A percentile compares a stretch with the other conserved stretches of the same genome.
These are phyloP conservation scores for Eucalyptus urophylla DNA, from an alignment of 345 rosid genomes.

Conservation along the genomic window DNA sequence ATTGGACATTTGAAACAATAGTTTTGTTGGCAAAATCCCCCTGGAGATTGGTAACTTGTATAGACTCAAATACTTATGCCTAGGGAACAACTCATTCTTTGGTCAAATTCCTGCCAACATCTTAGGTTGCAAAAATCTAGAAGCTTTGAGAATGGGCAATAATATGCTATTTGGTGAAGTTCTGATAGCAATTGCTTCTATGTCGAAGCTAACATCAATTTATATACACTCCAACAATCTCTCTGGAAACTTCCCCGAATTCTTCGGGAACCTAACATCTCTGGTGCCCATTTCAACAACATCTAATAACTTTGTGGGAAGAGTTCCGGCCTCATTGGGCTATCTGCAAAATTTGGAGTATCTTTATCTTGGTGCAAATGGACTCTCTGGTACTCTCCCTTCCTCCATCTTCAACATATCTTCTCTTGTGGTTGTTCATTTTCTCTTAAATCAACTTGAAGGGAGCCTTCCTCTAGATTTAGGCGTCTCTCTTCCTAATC, in stretches of 20 bases:
- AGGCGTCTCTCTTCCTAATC: background rate
- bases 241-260: background rate
- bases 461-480: conserved; percentile 3
- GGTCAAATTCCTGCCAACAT: too few relatives aligned
- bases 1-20: too few relatives aligned
- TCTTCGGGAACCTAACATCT: background rate
- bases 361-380: background rate
- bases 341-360: background rate
- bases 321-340: background rate
- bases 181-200: too few relatives aligned
- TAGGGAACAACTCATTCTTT: too few relatives aligned
- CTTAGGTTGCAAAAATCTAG: too few relatives aligned
- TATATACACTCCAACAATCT: background rate
- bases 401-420: background rate
- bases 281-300: rapidly evolving
- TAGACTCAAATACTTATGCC: rapidly evolving
- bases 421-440: background rate
- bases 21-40: too few relatives aligned
- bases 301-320: background rate
- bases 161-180: too few relatives aligned
- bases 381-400: background rate
- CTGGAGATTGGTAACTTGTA: rapidly evolving
- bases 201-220: too few relatives aligned
- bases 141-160: rapidly evolving
- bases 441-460: background rate